phyloP scores from a whole-genome alignment of 306 rosid species.

The Lablab purpureus region DNA sequence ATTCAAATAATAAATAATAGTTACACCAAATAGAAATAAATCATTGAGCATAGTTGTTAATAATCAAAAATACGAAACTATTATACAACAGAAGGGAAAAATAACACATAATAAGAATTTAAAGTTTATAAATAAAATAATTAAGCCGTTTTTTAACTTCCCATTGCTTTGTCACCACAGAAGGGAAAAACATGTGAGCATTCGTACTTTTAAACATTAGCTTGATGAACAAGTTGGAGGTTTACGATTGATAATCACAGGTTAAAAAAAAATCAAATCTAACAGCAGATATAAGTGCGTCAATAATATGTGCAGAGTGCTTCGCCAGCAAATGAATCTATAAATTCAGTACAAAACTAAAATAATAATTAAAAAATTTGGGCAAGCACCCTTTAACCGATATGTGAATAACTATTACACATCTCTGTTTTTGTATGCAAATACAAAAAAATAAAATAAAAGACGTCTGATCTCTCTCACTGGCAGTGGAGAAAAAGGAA shows the following conservation, averaged over 20 bases:
- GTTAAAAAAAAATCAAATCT: neutral
- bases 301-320: neutral
- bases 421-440: slow-evolving; percentile 18
- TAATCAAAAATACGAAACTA: too few species aligned
- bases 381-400: neutral
- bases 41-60: too few species aligned
- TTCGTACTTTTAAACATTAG: too few species aligned
- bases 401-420: neutral
- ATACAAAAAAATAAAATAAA: neutral
- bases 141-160: too few species aligned
- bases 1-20: too few species aligned
- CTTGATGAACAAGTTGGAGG: too few species aligned
- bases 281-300: neutral
- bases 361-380: neutral
- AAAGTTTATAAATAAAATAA: too few species aligned
- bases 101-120: too few species aligned
- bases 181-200: too few species aligned
- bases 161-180: too few species aligned
- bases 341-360: neutral
- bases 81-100: too few species aligned
- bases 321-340: neutral
- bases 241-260: neutral
- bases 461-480: slow-evolving; percentile 10
- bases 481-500: neutral
- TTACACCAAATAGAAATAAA: too few species aligned